Evolutionary conservation across 2,329 filamentous ascomycete species (phyloP).

Genomic region (Alternaria arborescens): DNA sequence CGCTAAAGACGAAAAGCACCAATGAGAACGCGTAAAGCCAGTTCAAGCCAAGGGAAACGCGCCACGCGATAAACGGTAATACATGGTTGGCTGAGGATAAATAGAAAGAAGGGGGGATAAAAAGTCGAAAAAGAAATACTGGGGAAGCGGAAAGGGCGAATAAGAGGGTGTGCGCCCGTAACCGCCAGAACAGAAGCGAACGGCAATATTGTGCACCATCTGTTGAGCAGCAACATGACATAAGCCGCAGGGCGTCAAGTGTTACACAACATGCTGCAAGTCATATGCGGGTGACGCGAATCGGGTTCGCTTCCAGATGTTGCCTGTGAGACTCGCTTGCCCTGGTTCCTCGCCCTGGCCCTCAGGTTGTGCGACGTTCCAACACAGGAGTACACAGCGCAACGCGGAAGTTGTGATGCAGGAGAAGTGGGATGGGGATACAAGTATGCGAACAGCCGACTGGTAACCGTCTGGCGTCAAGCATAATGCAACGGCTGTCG

Average conservation of each 20-base stretch:
- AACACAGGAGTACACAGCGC: slow-evolving; percentile 2
- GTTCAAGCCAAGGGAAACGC: not conserved
- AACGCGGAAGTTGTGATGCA: slow-evolving; percentile 4
- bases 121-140: no score
- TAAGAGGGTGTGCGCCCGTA: not conserved
- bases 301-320: slow-evolving; percentile 3
- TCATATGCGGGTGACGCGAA: slow-evolving; percentile 23
- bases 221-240: slow-evolving; percentile 2
- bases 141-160: not conserved
- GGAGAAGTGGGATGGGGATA: not conserved
- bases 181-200: slow-evolving; percentile 18
- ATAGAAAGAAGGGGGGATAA: not conserved
- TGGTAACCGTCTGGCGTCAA: slow-evolving; percentile 23
- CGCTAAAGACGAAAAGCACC: not conserved
- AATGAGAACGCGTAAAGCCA: not conserved
- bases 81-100: not conserved
- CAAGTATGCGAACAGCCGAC: slow-evolving; percentile 19
- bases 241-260: slow-evolving; percentile 18
- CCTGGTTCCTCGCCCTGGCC: slow-evolving; percentile 16
- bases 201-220: slow-evolving; percentile 23
- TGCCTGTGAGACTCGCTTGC: slow-evolving; percentile 24
- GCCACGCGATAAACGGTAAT: not conserved
- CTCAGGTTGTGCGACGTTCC: slow-evolving; percentile 31
- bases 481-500: slow-evolving; percentile 44
- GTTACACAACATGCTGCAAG: slow-evolving; percentile 36